Conservation (phyloP, 106 monocot species). For the Narthecium ossifragum region DNA sequence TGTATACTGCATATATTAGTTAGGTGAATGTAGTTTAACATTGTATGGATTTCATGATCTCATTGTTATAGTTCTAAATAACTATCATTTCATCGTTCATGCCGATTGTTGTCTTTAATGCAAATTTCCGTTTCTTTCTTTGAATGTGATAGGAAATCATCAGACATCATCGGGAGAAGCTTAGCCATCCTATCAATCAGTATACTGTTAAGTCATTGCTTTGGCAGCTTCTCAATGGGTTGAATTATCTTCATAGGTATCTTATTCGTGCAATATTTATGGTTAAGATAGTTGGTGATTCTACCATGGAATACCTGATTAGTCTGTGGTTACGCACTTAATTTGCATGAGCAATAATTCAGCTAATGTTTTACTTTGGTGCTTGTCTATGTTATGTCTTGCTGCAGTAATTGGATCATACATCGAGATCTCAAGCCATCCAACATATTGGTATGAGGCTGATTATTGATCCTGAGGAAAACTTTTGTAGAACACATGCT, state of each 20-base stretch:
- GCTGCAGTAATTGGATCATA: slow-evolving; percentile 97
- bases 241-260: slow-evolving; percentile 99
- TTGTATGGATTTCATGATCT: no score
- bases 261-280: no score
- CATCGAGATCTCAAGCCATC: slow-evolving; percentile 99
- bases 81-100: no score
- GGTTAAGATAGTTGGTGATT: no score
- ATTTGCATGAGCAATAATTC: background rate
- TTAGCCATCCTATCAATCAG: slow-evolving; percentile 71
- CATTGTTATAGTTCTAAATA: no score
- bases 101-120: no score
- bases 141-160: slow-evolving; percentile 72
- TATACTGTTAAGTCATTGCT: slow-evolving; percentile 98
- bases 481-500: no score
- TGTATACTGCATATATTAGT: no score
- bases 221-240: slow-evolving; percentile 97
- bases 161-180: slow-evolving; percentile 93
- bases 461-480: no score
- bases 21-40: no score
- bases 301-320: no score
- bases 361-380: background rate
- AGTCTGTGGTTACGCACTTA: no score
- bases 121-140: slow-evolving; percentile 2
- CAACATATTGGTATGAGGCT: slow-evolving; percentile 98
- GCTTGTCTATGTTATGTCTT: slow-evolving; percentile 5